Conservation (phyloP, 2,329 filamentous ascomycete species). For the Fusarium camptoceras region DNA sequence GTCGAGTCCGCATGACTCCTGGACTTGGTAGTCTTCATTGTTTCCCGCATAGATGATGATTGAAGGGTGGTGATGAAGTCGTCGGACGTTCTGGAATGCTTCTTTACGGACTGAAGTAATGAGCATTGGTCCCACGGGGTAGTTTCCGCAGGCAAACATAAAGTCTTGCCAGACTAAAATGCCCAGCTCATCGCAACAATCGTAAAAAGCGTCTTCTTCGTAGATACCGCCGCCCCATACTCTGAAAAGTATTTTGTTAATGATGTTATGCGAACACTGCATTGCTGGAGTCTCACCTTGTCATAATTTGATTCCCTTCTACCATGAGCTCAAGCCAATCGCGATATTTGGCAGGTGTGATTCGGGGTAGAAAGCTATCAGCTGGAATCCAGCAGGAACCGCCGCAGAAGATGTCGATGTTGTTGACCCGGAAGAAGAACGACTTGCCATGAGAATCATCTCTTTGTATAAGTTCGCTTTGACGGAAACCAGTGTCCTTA, state of each 20-base stretch:
- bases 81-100: neutral
- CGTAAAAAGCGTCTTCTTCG: constrained; percentile 3
- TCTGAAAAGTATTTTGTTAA: too few relatives aligned
- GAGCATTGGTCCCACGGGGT: constrained; percentile 1
- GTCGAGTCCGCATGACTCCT: neutral
- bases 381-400: constrained; percentile 7
- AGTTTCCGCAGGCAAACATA: constrained; percentile 9
- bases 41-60: neutral
- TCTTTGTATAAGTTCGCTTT: too few relatives aligned
- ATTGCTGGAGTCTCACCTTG: too few relatives aligned
- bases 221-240: constrained; percentile 12
- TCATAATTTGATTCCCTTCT: constrained; percentile 9
- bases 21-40: constrained; percentile 11
- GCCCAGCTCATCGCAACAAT: constrained; percentile 5
- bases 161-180: constrained; percentile 8
- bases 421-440: constrained; percentile 1
- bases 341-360: neutral
- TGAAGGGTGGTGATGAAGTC: constrained; percentile 6
- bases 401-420: neutral
- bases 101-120: too few relatives aligned
- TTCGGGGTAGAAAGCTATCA: constrained; percentile 2
- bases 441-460: constrained; percentile 1
- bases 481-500: too few relatives aligned
- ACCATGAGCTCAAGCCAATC: constrained; percentile 3
- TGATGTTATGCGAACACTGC: too few relatives aligned